phyloP scores from a whole-genome alignment of 805 yeast genomes.

The Kockiozyma suomiensis region DNA sequence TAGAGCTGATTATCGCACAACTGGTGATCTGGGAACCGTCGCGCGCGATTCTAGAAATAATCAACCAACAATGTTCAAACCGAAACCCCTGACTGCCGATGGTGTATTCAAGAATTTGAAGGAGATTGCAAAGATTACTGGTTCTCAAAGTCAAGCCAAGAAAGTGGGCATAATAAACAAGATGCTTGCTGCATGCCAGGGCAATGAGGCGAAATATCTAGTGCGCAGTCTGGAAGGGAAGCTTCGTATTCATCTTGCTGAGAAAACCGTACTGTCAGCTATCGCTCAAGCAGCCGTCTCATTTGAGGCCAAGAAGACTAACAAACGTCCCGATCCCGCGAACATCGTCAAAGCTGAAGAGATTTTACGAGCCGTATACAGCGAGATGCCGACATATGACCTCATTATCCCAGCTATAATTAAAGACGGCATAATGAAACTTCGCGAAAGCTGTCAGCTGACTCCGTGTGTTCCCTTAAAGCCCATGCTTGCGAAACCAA shows the following conservation, averaged over 20 bases:
- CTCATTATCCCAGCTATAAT: conserved; percentile 67
- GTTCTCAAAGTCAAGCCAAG: conserved; percentile 76
- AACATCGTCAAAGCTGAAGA: conserved; percentile 69
- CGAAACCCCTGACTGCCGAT: conserved; percentile 72
- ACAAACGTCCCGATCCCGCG: conserved; percentile 45
- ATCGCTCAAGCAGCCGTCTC: conserved; percentile 79
- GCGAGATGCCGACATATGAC: conserved; percentile 89
- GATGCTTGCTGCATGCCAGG: conserved; percentile 84
- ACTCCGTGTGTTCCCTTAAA: conserved; percentile 93
- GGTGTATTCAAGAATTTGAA: conserved; percentile 73
- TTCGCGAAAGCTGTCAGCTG: conserved; percentile 69
- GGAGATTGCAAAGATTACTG: conserved; percentile 75
- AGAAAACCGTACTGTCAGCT: conserved; percentile 82
- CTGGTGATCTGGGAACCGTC: conserved; percentile 89
- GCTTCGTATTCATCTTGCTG: conserved; percentile 89
- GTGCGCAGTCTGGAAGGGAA: conserved; percentile 92
- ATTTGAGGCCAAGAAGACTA: conserved; percentile 51
- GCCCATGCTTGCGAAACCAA: conserved; percentile 98
- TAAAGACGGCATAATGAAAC: conserved; percentile 64
- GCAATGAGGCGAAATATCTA: conserved; percentile 85
- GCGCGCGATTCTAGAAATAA: conserved; percentile 81
- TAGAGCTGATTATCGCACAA: conserved; percentile 70
- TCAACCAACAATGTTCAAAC: conserved; percentile 93
- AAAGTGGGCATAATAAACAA: conserved; percentile 80
- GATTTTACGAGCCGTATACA: conserved; percentile 75